Evolutionary conservation across 345 rosid species (phyloP).

Genomic region (Eucalyptus dawsonii): DNA sequence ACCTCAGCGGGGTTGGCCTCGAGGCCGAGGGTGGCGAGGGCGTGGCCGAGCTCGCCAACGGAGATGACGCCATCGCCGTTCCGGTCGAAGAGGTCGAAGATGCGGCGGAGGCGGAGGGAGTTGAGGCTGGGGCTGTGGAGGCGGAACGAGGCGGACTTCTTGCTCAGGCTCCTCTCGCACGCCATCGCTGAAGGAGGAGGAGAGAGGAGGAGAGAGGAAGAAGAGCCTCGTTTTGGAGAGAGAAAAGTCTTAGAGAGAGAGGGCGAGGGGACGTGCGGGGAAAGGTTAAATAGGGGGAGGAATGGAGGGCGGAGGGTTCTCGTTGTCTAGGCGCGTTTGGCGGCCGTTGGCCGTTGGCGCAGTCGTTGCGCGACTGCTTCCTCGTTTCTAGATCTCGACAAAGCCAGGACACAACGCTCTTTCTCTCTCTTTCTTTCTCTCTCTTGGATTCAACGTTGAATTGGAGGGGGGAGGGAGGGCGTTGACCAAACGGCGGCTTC

Average conservation of each 20-base stretch:
- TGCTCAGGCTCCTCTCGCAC: slow-evolving; percentile 2
- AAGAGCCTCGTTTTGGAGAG: background rate
- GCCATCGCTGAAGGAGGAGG: background rate
- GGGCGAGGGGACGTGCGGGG: background rate
- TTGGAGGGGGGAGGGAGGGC: background rate
- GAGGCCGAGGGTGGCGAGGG: slow-evolving; percentile 54
- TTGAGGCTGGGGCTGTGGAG: slow-evolving; percentile 50
- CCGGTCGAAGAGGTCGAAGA: slow-evolving; percentile 73
- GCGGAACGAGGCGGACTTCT: slow-evolving; percentile 29
- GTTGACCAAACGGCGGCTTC: background rate
- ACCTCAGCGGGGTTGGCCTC: slow-evolving; percentile 49
- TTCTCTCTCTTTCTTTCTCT: background rate
- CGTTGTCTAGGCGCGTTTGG: background rate
- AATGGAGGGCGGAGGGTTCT: background rate
- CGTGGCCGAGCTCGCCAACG: slow-evolving; percentile 48
- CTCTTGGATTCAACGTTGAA: background rate
- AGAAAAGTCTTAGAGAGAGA: background rate
- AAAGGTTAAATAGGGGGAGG: background rate
- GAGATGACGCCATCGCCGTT: slow-evolving; percentile 72
- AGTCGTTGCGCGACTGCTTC: background rate
- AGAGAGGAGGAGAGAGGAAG: background rate
- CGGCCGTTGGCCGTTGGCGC: background rate
- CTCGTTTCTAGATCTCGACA: background rate
- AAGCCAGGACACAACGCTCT: background rate
- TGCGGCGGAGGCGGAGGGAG: slow-evolving; percentile 62